Evolutionary conservation across 495 filamentous ascomycete species (phyloP), one percentile per base, ranked within the genome.

Genomic region (Podospora comata): DNA sequence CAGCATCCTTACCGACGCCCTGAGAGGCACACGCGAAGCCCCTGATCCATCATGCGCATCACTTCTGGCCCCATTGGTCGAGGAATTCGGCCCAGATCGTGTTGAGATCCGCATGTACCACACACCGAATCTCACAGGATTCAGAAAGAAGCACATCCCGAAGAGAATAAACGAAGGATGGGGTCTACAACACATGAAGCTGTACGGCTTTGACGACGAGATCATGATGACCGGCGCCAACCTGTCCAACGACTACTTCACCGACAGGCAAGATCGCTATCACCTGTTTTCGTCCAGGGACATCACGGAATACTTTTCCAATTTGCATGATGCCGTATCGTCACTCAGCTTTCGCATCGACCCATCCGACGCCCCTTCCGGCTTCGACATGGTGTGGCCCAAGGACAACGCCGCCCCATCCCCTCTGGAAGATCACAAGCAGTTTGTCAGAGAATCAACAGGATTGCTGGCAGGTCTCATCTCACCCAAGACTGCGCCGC

Each of bases 151-250:
- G 71, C 76, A 91, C 71, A 85, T 98, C 57, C 95, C 95, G 2
- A 89, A 87, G 70, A 86, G 95, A 11, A 92, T 98, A 74, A 99
- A 99, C 72, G 95, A 99, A 77, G 95, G 95, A 48, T 99, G 95
- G 94, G 95, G 95, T 16, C 80, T 99, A 57, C 95, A 99, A 75
- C 95, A 99, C 75, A 99, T 99, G 92, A 99, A 99, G 84, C 85
- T 99, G 0, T 99, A 99, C 71, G 95, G 96, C 0, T 79, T 97
- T 56, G 95, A 99, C 69, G 93, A 98, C 73, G 94, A 97, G 77
- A 88, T 99, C 62, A 95, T 99, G 48, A 85, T 99, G 30, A 96
- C 93, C 2, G 95, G 95, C 34, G 95, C 95, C 9, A 99, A 99
- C 68, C 83, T 99, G 11, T 97, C 93, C 5, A 85, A 84, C 44